These are phyloP conservation scores for Leishmania lainsoni DNA, from an alignment of 208 protist genomes.

Conservation along the genomic window DNA sequence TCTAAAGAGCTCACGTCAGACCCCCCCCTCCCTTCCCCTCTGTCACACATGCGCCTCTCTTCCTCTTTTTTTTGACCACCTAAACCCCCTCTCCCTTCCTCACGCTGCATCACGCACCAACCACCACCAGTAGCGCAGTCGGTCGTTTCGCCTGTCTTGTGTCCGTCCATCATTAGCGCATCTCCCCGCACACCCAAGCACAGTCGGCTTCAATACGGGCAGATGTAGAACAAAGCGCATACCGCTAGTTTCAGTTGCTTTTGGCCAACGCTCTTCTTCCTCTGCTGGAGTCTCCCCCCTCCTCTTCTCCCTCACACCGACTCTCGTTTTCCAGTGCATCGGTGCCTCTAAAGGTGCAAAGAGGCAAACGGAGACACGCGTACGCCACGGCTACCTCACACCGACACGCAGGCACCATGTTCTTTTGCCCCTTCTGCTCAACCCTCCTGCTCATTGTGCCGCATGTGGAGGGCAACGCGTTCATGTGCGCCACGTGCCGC, in stretches of 20 bases:
- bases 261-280: not conserved
- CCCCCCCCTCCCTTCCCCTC: not conserved
- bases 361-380: not conserved
- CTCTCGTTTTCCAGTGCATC: not conserved
- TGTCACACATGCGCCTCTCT: not conserved
- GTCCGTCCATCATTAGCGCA: not conserved
- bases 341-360: not conserved
- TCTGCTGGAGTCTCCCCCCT: not conserved
- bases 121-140: not conserved
- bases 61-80: not conserved
- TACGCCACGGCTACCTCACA: not conserved
- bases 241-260: not conserved
- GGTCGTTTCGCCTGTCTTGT: not conserved
- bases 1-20: not conserved
- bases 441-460: constrained; percentile 76
- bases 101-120: not conserved
- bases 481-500: constrained; percentile 75
- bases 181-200: not conserved
- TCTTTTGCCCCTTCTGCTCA: constrained; percentile 91
- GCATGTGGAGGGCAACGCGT: constrained; percentile 36
- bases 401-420: constrained; percentile 48
- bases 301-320: not conserved
- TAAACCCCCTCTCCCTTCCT: not conserved
- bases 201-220: not conserved
- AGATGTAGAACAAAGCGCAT: not conserved